Evolutionary conservation across 306 rosid genomes (phyloP), one percentile per base, ranked within the genome.

Genomic region (Quillaja saponaria): DNA sequence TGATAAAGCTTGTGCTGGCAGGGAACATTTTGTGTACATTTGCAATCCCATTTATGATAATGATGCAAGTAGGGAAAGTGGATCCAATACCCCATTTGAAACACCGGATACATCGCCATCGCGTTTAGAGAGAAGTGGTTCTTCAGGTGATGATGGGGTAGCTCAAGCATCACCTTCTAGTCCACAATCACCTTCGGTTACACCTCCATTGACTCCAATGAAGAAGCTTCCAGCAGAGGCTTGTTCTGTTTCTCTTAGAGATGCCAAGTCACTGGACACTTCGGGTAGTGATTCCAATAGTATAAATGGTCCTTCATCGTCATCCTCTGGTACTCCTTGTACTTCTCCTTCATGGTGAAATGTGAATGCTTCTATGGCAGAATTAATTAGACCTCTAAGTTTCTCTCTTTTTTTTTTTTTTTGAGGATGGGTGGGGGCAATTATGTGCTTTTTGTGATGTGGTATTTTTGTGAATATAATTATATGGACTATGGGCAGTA

Each of bases 291-390:
- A 91, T 19, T 88, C 95, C 16, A 81, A 72, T 16, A 86, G 81
- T 25, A 58, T 78, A 76, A 73, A 82, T 61, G 85, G 76, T 9
- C 54, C 19, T 31, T 80, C 92, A 28, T 84, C 96, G 0, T 86
- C 96, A 7, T 86, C 96, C n/a, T 88, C 94, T 3, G 84, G 68
- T 34, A 78, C 98, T 63, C 89, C 84, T 39, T 79, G 71, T 60
- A 86, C 95, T 72, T 92, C 96, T 67, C 97, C 91, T 80, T 86
- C 95, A 18, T 92, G 98, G 95, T 88, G 87, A n/a, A n/a, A n/a
- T n/a, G n/a, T n/a, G n/a, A n/a, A 73, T 68, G 42, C 59, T 34
- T 55, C 65, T 33, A 49, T 58, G 65, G 49, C 60, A 51, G 31
- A 25, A 25, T 25, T 40, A 33, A 49, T 49, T 75, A 47, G 66